A percentile compares a stretch with the other conserved stretches of the same genome.
phyloP scores from a whole-genome alignment of 2,329 filamentous ascomycete species.

The Venturia aucupariae region DNA sequence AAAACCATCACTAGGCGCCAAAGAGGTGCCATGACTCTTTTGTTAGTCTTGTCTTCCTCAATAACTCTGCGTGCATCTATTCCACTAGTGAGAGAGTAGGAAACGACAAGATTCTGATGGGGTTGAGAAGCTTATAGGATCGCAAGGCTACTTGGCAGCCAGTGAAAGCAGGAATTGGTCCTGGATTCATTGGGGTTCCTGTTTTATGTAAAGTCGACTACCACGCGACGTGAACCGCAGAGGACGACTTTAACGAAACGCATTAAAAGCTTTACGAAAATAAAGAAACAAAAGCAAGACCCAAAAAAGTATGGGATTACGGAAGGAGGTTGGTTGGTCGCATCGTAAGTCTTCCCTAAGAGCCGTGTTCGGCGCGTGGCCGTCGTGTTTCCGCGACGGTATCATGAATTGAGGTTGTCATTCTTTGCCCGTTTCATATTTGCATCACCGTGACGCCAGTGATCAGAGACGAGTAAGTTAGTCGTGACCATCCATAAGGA shows the following conservation, averaged over 20 bases:
- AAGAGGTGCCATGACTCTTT: not conserved
- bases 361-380: not conserved
- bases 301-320: not conserved
- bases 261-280: not conserved
- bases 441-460: not conserved
- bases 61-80: not conserved
- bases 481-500: not conserved
- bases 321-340: not conserved
- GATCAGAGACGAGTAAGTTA: not conserved
- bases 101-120: not conserved
- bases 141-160: not conserved
- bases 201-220: conserved; percentile 2
- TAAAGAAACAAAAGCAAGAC: not conserved
- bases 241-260: not conserved
- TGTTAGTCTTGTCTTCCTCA: not conserved
- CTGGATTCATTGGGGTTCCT: not conserved
- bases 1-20: not conserved
- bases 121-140: not conserved
- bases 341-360: not conserved
- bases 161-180: not conserved
- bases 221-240: not conserved
- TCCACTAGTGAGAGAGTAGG: not conserved
- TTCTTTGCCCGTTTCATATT: not conserved
- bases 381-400: not conserved
- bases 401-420: not conserved